Base-by-base conservation (phyloP, 1,284 basidiomycete genomes). In the Phylloboletellus chloephorus region DNA sequence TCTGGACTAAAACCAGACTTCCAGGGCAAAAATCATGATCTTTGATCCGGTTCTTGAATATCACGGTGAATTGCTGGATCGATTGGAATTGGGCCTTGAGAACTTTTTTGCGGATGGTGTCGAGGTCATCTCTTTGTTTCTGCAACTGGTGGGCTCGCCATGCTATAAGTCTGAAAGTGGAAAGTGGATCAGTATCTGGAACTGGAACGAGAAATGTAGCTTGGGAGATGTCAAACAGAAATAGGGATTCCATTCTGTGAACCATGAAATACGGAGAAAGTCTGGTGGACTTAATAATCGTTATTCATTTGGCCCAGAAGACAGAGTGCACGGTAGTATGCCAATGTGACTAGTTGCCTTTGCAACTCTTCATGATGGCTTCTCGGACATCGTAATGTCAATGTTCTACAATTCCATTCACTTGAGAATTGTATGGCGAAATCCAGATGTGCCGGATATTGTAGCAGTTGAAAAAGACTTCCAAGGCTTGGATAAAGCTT, bases 371-470 rank as follows among this genome's bases (percentile, higher is more conserved):
- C 26, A 66, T 49, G 2, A 72, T 57, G n/a, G n/a, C n/a, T n/a
- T n/a, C n/a, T n/a, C n/a, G n/a, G n/a, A n/a, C n/a, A n/a, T n/a
- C n/a, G n/a, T n/a, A n/a, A n/a, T n/a, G n/a, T n/a, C n/a, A n/a
- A n/a, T n/a, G 40, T 46, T 74, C 69, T 1, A 69, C 57, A 0
- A 65, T 45, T 0, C 70, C 64, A 37, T 73, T 72, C 0, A 65
- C 65, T 5, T 53, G 56, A 0, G 68, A 72, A 45, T 74, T 23
- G 74, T 69, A n/a, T n/a, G n/a, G n/a, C n/a, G n/a, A n/a, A n/a
- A n/a, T n/a, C n/a, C n/a, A n/a, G n/a, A n/a, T n/a, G 29, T 70
- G 63, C 0, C 49, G 34, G n/a, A 74, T 62, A 5, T 56, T 37
- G 39, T 69, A 73, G 7, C 56, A 51, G 10, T 63, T 46, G 0